Percentiles rank a stretch among this genome's conserved stretches.
Conservation (phyloP, 805 yeast species). For the Metschnikowia lachancei region DNA sequence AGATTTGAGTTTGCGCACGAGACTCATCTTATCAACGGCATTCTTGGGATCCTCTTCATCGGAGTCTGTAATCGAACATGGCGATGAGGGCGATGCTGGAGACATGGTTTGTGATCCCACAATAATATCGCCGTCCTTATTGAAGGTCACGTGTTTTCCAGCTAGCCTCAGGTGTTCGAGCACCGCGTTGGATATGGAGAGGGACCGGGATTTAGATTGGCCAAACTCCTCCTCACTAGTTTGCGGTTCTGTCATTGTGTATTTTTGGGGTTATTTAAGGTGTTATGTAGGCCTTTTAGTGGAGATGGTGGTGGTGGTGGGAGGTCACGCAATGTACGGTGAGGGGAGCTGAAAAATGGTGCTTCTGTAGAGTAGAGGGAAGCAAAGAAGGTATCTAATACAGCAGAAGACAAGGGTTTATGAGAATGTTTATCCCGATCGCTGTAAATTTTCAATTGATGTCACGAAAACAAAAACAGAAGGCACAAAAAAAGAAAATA, state of each 20-base stretch:
- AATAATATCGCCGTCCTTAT: slow-evolving; percentile 17
- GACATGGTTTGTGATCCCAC: slow-evolving; percentile 17
- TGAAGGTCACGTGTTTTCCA: slow-evolving; percentile 24
- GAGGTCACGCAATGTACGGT: too few relatives aligned
- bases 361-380: too few relatives aligned
- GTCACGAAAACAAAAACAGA: too few relatives aligned
- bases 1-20: slow-evolving; percentile 13
- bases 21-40: slow-evolving; percentile 8
- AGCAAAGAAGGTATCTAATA: too few relatives aligned
- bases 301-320: too few relatives aligned
- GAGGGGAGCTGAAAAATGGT: too few relatives aligned
- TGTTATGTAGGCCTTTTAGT: too few relatives aligned
- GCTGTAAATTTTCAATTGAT: too few relatives aligned
- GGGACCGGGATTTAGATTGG: slow-evolving; percentile 17
- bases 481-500: background rate
- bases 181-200: slow-evolving; percentile 27
- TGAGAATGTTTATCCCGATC: too few relatives aligned
- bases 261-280: too few relatives aligned
- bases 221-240: background rate
- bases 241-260: slow-evolving; percentile 4
- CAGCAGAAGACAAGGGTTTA: too few relatives aligned
- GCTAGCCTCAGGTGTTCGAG: slow-evolving; percentile 22
- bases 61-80: slow-evolving; percentile 15
- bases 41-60: slow-evolving; percentile 14
- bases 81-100: slow-evolving; percentile 11